phyloP scores from a whole-genome alignment of 2,329 filamentous ascomycete genomes.

The Cephalotrichum gorgonifer region DNA sequence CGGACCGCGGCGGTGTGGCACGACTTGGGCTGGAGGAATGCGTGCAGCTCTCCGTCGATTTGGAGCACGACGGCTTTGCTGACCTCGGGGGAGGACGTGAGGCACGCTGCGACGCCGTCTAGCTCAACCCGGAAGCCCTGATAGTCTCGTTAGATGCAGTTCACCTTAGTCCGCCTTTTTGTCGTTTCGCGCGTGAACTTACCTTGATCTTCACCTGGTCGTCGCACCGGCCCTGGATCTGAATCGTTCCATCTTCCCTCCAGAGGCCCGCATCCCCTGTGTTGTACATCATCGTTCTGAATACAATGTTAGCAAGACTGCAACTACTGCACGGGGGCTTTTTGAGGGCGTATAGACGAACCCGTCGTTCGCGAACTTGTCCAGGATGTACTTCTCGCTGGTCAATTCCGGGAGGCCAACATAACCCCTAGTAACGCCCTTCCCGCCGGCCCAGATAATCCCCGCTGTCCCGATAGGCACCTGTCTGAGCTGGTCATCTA shows the following conservation, averaged over 20 bases:
- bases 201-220: slow-evolving; percentile 53
- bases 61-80: slow-evolving; percentile 35
- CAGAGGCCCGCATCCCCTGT: slow-evolving; percentile 49
- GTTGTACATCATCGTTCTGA: slow-evolving; percentile 45
- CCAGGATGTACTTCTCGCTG: slow-evolving; percentile 33
- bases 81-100: slow-evolving; percentile 34
- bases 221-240: slow-evolving; percentile 46
- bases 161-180: neutral
- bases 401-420: slow-evolving; percentile 42
- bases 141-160: neutral
- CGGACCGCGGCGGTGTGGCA: slow-evolving; percentile 26
- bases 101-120: slow-evolving; percentile 42
- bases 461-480: slow-evolving; percentile 37
- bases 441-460: slow-evolving; percentile 46
- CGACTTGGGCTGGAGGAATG: slow-evolving; percentile 31
- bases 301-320: neutral
- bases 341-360: slow-evolving; percentile 5
- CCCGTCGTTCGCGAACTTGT: slow-evolving; percentile 28
- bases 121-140: slow-evolving; percentile 50
- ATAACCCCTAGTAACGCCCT: slow-evolving; percentile 45
- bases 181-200: slow-evolving; percentile 2
- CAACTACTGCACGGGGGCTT: slow-evolving; percentile 1
- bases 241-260: slow-evolving; percentile 39
- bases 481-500: slow-evolving; percentile 31
- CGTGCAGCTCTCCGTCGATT: slow-evolving; percentile 36